These are phyloP conservation scores for Pleurotus platypus DNA, from an alignment of 768 basidiomycete species.

Conservation along the genomic window DNA sequence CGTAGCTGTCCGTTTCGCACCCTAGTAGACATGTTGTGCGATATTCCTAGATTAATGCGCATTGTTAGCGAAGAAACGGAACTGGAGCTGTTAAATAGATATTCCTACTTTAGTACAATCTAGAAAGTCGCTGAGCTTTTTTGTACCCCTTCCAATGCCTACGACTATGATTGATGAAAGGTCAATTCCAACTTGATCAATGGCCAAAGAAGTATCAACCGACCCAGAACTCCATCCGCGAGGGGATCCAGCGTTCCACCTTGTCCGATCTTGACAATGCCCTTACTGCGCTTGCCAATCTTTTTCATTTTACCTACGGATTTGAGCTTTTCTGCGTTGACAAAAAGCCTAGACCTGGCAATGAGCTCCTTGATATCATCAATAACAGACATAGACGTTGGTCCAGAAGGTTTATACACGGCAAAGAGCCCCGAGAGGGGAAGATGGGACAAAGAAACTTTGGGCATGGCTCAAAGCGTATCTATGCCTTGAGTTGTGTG, in stretches of 20 bases:
- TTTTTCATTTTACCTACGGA: slow-evolving; percentile 45
- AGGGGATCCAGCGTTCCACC: slow-evolving; percentile 96
- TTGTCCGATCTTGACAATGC: slow-evolving; percentile 79
- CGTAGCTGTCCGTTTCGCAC: slow-evolving; percentile 92
- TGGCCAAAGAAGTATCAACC: slow-evolving; percentile 11
- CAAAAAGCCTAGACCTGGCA: slow-evolving; percentile 74
- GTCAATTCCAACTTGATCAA: neutral
- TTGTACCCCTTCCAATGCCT: slow-evolving; percentile 87
- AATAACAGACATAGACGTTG: slow-evolving; percentile 87
- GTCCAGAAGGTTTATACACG: slow-evolving; percentile 87
- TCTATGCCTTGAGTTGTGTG: too few relatives aligned
- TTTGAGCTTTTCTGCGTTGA: slow-evolving; percentile 53
- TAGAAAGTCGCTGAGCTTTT: slow-evolving; percentile 77
- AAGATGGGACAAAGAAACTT: slow-evolving; percentile 43
- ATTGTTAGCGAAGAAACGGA: neutral
- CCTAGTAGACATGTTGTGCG: slow-evolving; percentile 87
- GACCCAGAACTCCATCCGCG: slow-evolving; percentile 93
- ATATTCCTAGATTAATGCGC: slow-evolving; percentile 64
- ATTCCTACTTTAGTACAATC: slow-evolving; percentile 82
- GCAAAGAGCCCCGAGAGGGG: slow-evolving; percentile 85
- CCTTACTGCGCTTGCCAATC: slow-evolving; percentile 33
- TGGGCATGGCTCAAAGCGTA: slow-evolving; percentile 53
- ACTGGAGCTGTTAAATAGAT: neutral
- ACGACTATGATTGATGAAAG: slow-evolving; percentile 54
- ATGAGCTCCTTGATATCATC: slow-evolving; percentile 84